phyloP scores from a whole-genome alignment of 164 flowering plant species.

The Chloranthus sessilifolius region DNA sequence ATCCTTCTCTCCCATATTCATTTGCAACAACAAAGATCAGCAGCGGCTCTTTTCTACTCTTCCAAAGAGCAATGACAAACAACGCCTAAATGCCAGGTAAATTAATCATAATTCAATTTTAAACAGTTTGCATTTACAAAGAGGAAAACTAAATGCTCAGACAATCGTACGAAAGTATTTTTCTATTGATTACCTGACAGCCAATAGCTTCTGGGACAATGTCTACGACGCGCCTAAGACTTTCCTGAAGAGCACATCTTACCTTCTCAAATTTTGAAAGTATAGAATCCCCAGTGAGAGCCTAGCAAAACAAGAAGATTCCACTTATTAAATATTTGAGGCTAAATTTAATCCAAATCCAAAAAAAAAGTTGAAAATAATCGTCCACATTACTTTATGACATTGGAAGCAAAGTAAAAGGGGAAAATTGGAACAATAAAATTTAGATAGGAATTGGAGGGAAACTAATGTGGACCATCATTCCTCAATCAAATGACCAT shows the following conservation, averaged over 20 bases:
- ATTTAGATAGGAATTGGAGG: no score
- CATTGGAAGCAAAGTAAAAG: background rate
- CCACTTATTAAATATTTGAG: slow-evolving; percentile 3
- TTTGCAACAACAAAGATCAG: no score
- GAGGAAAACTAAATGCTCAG: background rate
- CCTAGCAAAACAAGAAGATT: slow-evolving; percentile 37
- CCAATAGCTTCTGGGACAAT: slow-evolving; percentile 84
- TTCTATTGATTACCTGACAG: slow-evolving; percentile 51
- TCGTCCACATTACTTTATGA: no score
- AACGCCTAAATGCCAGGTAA: no score
- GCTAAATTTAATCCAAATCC: background rate
- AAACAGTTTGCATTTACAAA: background rate
- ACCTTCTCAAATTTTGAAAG: slow-evolving; percentile 85
- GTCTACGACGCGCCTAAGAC: slow-evolving; percentile 85
- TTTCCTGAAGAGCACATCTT: slow-evolving; percentile 58
- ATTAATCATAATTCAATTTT: no score
- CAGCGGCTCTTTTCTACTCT: no score
- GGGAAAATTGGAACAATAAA: no score
- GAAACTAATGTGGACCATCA: no score
- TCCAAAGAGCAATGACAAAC: no score
- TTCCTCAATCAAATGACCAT: no score
- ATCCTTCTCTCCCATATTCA: no score
- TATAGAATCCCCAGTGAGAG: slow-evolving; percentile 91
- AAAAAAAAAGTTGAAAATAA: background rate
- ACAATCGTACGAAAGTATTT: background rate